Evolutionary conservation across 1,284 basidiomycete genomes (phyloP).

Genomic region (Apiotrichum brassicae): DNA sequence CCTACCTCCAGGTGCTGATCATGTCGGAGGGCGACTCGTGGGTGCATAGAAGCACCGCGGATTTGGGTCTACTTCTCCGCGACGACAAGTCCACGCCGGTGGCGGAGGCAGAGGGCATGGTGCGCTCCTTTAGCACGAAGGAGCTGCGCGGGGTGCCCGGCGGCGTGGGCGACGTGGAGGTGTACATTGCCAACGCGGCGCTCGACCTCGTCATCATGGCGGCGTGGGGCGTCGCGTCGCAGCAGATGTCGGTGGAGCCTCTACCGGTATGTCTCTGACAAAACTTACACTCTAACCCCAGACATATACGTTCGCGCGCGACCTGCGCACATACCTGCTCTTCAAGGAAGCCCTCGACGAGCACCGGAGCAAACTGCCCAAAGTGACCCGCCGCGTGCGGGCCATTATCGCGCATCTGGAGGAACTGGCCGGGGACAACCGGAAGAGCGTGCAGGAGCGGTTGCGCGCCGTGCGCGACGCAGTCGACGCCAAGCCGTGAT

Average conservation of each 20-base stretch:
- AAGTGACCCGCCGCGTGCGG: conserved; percentile 24
- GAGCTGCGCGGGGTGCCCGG: conserved; percentile 39
- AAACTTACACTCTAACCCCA: conserved; percentile 5
- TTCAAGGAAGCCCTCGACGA: conserved; percentile 30
- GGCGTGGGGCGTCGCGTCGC: conserved; percentile 36
- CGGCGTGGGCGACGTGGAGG: conserved; percentile 39
- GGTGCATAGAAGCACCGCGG: conserved; percentile 38
- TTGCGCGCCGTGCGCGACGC: conserved; percentile 25
- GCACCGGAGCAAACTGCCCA: conserved; percentile 17
- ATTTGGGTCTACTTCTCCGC: conserved; percentile 37
- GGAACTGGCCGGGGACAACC: conserved; percentile 35
- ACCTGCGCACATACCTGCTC: conserved; percentile 37
- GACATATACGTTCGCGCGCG: conserved; percentile 46
- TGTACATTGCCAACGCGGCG: conserved; percentile 45
- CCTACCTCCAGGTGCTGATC: conserved; percentile 47
- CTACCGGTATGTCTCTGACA: conserved; percentile 35
- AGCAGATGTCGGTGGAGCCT: conserved; percentile 29
- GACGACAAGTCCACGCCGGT: conserved; percentile 27
- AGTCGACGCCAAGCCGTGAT: conserved; percentile 23
- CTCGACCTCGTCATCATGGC: conserved; percentile 45
- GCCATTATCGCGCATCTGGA: conserved; percentile 23
- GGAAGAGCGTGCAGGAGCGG: conserved; percentile 34
- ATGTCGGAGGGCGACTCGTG: conserved; percentile 47
- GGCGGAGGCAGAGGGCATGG: conserved; percentile 33
- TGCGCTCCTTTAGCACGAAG: conserved; percentile 42